A percentile compares a stretch with the other conserved stretches of the same genome.
Conservation (phyloP, 305 asterid species). For the Stenogyne calaminthoides region DNA sequence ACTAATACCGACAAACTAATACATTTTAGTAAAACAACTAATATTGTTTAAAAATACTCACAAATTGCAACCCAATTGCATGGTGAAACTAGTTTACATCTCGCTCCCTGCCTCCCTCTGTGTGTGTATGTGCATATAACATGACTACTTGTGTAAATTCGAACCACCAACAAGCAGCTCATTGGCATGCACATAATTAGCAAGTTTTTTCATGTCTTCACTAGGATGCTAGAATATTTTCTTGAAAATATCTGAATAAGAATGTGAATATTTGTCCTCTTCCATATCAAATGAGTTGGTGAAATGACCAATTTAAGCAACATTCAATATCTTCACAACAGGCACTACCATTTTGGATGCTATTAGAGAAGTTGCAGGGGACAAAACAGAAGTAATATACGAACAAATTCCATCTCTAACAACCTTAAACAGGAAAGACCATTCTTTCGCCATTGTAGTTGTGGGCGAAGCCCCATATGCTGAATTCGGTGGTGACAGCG, state of each 20-base stretch:
- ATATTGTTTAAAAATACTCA: not conserved
- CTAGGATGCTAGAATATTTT: not conserved
- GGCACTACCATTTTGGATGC: slow-evolving; percentile 90
- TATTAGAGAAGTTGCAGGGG: slow-evolving; percentile 52
- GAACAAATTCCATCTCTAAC: slow-evolving; percentile 59
- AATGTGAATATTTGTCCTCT: not conserved
- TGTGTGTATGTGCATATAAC: not conserved
- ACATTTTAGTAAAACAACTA: not conserved
- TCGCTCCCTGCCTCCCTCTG: slow-evolving; percentile 14
- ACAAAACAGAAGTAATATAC: slow-evolving; percentile 55
- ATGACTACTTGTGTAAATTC: not conserved
- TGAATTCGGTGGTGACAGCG: slow-evolving; percentile 71
- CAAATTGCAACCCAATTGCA: not conserved
- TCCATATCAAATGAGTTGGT: not conserved
- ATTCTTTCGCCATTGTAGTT: slow-evolving; percentile 66
- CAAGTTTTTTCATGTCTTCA: not conserved
- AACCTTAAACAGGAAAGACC: slow-evolving; percentile 40
- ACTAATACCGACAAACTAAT: not conserved
- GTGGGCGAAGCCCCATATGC: slow-evolving; percentile 78
- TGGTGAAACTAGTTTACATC: not conserved
- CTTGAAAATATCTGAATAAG: not conserved
- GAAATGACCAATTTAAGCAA: not conserved
- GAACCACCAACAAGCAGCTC: not conserved
- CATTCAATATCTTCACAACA: slow-evolving; percentile 24
- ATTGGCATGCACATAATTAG: not conserved